These are phyloP conservation scores for Aspergillus clavatus DNA, from an alignment of 2,329 filamentous ascomycete species.

Conservation along the genomic window DNA sequence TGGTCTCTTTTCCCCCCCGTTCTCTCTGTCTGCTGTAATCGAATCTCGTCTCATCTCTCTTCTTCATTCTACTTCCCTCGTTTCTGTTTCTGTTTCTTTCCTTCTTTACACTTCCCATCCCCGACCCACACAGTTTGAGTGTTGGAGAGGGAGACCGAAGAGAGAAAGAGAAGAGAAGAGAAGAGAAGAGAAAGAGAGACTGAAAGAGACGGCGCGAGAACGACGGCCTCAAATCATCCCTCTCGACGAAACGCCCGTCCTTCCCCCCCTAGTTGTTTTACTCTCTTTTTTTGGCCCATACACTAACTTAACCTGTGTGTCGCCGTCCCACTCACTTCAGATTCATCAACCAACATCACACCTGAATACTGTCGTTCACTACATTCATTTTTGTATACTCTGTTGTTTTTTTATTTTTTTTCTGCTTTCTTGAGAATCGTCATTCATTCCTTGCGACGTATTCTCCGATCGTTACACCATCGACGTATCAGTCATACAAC, in stretches of 20 bases:
- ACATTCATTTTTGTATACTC: constrained; percentile 10
- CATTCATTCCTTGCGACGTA: constrained; percentile 8
- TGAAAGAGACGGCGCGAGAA: neutral
- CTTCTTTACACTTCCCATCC: neutral
- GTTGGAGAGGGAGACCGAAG: neutral
- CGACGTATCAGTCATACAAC: constrained; percentile 12
- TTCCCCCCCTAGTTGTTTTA: constrained; percentile 5
- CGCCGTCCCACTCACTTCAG: constrained; percentile 30
- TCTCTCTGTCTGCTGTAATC: neutral
- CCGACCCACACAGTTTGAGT: neutral
- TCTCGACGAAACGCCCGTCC: constrained; percentile 5
- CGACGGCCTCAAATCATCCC: neutral
- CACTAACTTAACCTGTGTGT: constrained; percentile 28
- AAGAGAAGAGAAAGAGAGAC: constrained; percentile 1
- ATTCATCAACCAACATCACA: constrained; percentile 4
- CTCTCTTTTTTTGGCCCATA: constrained; percentile 24
- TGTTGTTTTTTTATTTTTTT: no score
- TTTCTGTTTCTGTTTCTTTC: neutral
- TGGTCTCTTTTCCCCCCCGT: constrained; percentile 15
- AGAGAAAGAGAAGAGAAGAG: no score
- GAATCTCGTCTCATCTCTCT: neutral
- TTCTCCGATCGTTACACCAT: constrained; percentile 11
- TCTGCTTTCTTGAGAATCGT: no score
- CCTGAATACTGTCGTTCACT: constrained; percentile 9
- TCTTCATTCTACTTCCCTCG: neutral